These are phyloP conservation scores for Coniferiporia weirii DNA, from an alignment of 1,284 basidiomycete genomes.

Conservation along the genomic window DNA sequence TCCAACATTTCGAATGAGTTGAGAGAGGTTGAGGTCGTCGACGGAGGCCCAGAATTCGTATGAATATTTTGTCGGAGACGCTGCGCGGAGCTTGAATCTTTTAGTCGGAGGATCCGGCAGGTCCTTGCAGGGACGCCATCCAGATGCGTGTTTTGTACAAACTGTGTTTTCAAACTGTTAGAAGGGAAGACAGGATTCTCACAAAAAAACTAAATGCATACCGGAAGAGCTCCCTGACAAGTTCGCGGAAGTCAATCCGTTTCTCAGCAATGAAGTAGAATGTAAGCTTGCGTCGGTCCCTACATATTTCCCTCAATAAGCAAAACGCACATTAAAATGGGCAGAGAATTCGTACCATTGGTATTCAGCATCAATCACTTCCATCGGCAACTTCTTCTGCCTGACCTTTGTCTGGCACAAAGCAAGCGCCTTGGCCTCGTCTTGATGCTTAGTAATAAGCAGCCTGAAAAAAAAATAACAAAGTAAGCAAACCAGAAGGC, in stretches of 20 bases:
- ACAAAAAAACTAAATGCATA: constrained; percentile 28
- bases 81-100: no score
- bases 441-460: constrained; percentile 76
- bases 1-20: neutral
- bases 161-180: constrained; percentile 30
- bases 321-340: neutral
- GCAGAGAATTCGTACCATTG: constrained; percentile 66
- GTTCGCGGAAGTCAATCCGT: constrained; percentile 94
- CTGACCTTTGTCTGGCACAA: constrained; percentile 88
- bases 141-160: constrained; percentile 77
- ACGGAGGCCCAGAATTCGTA: neutral
- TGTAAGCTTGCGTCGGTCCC: constrained; percentile 95
- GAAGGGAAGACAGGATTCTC: neutral
- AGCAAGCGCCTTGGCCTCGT: constrained; percentile 89
- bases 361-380: constrained; percentile 96
- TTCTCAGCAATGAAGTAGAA: constrained; percentile 97
- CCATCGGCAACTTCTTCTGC: constrained; percentile 94
- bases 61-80: neutral
- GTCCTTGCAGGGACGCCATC: constrained; percentile 61
- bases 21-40: neutral
- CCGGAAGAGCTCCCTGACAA: constrained; percentile 90
- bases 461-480: constrained; percentile 39
- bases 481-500: constrained; percentile 5
- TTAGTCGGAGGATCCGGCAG: constrained; percentile 17
- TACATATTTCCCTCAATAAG: constrained; percentile 27